Conservation (phyloP, 2,329 filamentous ascomycete genomes). For the Lasiodiplodia gonubiensis region DNA sequence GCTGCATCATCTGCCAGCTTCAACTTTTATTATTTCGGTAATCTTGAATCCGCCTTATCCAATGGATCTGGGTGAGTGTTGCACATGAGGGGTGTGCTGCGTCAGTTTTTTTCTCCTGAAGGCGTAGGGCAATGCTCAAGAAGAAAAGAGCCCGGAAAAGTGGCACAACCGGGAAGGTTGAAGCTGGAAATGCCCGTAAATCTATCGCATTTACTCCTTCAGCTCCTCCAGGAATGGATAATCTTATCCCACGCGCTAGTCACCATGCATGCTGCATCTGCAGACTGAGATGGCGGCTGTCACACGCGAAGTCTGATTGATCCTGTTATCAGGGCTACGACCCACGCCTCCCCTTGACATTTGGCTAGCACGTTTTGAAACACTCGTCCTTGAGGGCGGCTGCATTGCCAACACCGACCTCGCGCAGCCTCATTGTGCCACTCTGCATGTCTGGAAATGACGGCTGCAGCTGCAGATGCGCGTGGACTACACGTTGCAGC, state of each 20-base stretch:
- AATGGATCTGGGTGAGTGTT: not conserved
- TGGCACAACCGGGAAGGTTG: no score
- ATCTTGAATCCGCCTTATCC: not conserved
- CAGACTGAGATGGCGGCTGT: not conserved
- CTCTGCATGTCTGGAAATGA: not conserved
- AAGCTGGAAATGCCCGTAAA: no score
- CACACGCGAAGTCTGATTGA: constrained; percentile 7
- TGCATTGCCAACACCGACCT: not conserved
- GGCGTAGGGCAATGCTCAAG: no score
- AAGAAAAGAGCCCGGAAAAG: no score
- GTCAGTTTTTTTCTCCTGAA: not conserved
- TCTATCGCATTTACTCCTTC: no score
- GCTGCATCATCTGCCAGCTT: no score
- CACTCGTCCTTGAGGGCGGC: not conserved
- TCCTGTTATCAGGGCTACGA: constrained; percentile 5
- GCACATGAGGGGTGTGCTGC: not conserved
- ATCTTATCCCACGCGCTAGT: no score
- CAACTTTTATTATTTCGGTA: not conserved
- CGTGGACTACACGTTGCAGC: not conserved
- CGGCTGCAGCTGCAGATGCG: not conserved
- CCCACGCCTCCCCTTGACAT: constrained; percentile 15
- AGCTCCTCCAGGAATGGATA: no score
- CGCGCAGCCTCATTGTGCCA: not conserved
- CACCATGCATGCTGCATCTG: no score
- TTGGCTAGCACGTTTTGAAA: constrained; percentile 9